phyloP scores from a whole-genome alignment of 2,329 filamentous ascomycete species.

The Colletotrichum tamarilloi region DNA sequence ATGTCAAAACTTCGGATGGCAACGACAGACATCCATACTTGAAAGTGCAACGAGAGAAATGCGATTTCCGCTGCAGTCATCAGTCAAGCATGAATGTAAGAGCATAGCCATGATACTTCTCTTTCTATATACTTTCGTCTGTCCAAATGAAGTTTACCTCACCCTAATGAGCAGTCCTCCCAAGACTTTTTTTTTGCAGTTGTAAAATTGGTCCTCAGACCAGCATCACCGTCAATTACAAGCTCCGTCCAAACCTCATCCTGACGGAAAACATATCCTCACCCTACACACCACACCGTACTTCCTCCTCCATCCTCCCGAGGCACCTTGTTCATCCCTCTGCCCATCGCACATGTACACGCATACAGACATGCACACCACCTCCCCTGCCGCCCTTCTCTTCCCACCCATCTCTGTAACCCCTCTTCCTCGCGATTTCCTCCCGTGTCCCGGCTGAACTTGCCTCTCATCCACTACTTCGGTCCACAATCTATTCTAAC shows the following conservation, averaged over 20 bases:
- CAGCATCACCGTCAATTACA: not conserved
- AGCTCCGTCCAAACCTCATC: not conserved
- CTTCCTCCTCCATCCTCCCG: not conserved
- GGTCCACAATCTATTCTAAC: not conserved
- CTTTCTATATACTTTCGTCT: not conserved
- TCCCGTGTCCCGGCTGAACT: not conserved
- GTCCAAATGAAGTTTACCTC: not conserved
- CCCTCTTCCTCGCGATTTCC: not conserved
- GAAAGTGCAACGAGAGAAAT: too few relatives aligned
- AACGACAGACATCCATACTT: too few relatives aligned
- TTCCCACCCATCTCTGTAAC: not conserved
- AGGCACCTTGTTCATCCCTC: not conserved
- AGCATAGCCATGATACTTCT: not conserved
- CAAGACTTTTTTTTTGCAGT: not conserved
- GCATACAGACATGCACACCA: not conserved
- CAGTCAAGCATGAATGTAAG: too few relatives aligned
- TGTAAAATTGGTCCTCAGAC: not conserved
- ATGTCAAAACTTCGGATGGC: not conserved
- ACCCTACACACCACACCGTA: not conserved
- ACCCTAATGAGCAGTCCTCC: too few relatives aligned
- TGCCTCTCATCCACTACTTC: not conserved
- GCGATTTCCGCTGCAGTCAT: not conserved
- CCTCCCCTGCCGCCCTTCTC: too few relatives aligned
- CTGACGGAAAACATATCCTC: not conserved
- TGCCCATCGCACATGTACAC: not conserved